A percentile compares a stretch with the other conserved stretches of the same genome.
Evolutionary conservation across 805 yeast species (phyloP).

Genomic region (Ogataea paradorogensis): DNA sequence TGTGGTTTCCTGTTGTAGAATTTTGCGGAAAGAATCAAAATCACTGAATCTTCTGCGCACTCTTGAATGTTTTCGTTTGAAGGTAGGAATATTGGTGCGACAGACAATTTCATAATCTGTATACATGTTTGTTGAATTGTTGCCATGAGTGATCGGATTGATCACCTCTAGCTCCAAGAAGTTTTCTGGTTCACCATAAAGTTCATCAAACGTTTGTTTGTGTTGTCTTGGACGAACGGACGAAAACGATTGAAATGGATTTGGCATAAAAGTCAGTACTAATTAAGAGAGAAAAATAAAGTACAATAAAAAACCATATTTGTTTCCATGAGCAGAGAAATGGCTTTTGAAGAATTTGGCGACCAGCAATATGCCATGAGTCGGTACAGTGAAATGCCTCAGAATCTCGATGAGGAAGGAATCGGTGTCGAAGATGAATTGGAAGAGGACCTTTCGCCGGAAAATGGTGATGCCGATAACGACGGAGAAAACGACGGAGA

Average conservation of each 20-base stretch:
- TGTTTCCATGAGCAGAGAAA: slow-evolving; percentile 11
- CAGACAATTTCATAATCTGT: slow-evolving; percentile 93
- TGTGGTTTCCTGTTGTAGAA: slow-evolving; percentile 71
- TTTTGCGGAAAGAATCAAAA: slow-evolving; percentile 75
- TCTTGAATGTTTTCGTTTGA: slow-evolving; percentile 56
- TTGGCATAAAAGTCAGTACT: slow-evolving; percentile 14
- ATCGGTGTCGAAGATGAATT: slow-evolving; percentile 25
- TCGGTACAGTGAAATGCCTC: slow-evolving; percentile 13
- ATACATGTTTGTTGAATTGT: slow-evolving; percentile 53
- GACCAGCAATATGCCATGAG: slow-evolving; percentile 15
- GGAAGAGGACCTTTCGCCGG: slow-evolving; percentile 30
- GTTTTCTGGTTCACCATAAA: slow-evolving; percentile 93
- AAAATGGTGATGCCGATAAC: slow-evolving; percentile 28
- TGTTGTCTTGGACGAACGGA: slow-evolving; percentile 29
- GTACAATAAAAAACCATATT: slow-evolving; percentile 2
- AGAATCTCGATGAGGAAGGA: slow-evolving; percentile 16
- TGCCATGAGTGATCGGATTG: slow-evolving; percentile 74
- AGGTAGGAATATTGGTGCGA: slow-evolving; percentile 87
- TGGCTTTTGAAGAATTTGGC: slow-evolving; percentile 18
- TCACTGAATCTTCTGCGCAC: slow-evolving; percentile 90
- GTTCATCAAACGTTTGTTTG: slow-evolving; percentile 69
- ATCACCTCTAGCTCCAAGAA: slow-evolving; percentile 87
- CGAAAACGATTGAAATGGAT: slow-evolving; percentile 33
- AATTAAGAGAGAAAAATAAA: neutral
- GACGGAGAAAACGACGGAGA: slow-evolving; percentile 35